Percentiles rank a stretch among this genome's conserved stretches.
phyloP scores from a whole-genome alignment of 73 alveolate genomes.

The Uronychia setigera region DNA sequence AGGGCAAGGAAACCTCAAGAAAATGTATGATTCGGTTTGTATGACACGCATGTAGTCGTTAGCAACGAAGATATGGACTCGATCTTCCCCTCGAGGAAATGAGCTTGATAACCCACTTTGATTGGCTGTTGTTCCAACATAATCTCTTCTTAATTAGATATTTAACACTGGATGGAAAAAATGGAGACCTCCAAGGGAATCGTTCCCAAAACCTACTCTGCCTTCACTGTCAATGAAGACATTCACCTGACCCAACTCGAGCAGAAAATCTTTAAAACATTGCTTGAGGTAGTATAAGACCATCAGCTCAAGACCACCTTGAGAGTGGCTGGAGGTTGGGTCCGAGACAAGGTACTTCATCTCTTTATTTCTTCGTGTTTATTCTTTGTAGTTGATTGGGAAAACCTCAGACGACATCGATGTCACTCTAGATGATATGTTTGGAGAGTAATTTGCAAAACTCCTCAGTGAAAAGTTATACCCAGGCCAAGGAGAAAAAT shows the following conservation, averaged over 20 bases:
- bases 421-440: constrained; percentile 96
- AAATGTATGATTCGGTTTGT: background rate
- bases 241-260: background rate
- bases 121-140: background rate
- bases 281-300: constrained; percentile 66
- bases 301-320: constrained; percentile 77
- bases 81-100: constrained; percentile 53
- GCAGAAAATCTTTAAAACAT: constrained; percentile 69
- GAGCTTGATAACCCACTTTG: background rate
- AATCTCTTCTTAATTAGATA: background rate
- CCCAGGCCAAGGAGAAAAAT: constrained; percentile 72
- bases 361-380: too few relatives aligned
- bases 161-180: background rate
- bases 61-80: constrained; percentile 28
- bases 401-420: constrained; percentile 95
- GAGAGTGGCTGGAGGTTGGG: constrained; percentile 99
- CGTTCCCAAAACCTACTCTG: background rate
- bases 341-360: constrained; percentile 90
- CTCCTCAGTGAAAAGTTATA: constrained; percentile 82
- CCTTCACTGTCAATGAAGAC: background rate
- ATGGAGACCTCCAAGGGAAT: background rate
- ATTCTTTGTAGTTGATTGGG: constrained; percentile 66
- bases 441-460: constrained; percentile 92
- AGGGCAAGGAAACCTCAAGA: constrained; percentile 49
- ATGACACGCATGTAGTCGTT: background rate